Conservation (phyloP, 495 filamentous ascomycete genomes). For the Jackrogersella multiformis region DNA sequence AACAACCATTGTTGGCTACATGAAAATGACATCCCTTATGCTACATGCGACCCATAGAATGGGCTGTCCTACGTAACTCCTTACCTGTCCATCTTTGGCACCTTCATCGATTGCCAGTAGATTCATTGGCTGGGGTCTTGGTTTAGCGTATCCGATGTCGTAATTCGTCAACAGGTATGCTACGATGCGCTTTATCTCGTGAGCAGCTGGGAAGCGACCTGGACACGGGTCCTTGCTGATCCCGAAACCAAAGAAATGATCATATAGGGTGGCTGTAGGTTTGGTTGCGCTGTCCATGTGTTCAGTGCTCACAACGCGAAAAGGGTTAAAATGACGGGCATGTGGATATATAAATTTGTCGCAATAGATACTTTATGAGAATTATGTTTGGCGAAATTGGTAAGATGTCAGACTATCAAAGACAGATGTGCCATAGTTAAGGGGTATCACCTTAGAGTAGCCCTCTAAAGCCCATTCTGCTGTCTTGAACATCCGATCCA, state of each 20-base stretch:
- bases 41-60: no score
- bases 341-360: background rate
- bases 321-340: background rate
- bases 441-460: background rate
- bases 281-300: background rate
- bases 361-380: background rate
- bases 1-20: background rate
- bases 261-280: background rate
- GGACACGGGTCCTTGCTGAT: background rate
- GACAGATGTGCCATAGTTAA: background rate
- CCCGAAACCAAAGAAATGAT: background rate
- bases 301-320: background rate
- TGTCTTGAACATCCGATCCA: background rate
- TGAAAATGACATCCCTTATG: no score
- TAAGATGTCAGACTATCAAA: background rate
- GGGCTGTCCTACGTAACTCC: no score
- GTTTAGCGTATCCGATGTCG: background rate
- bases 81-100: background rate
- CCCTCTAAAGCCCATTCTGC: slow-evolving; percentile 2
- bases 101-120: background rate
- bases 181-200: background rate
- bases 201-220: background rate
- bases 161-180: background rate
- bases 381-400: background rate
- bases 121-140: background rate